Evolutionary conservation across 139 green algal species (phyloP).

Genomic region (Astrephomene gubernaculifera): DNA sequence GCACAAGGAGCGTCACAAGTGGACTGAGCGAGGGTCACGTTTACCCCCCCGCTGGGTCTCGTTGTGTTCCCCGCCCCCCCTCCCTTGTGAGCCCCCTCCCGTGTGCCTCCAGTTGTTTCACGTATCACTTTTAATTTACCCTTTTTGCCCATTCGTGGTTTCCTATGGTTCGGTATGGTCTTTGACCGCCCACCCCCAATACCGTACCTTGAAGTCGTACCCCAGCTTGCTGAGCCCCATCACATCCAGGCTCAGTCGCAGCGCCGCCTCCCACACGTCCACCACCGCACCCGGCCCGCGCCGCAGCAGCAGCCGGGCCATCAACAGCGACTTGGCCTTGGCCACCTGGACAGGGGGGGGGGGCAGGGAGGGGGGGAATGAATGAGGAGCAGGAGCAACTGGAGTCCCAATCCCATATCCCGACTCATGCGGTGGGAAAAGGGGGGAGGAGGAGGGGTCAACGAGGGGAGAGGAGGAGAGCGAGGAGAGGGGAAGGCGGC

Average conservation of each 20-base stretch:
- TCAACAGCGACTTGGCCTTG: conserved; percentile 39
- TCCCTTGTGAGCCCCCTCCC: too few relatives aligned
- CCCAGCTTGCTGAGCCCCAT: conserved; percentile 44
- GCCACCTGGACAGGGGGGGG: conserved; percentile 12
- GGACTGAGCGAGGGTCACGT: too few relatives aligned
- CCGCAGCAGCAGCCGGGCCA: neutral
- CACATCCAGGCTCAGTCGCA: conserved; percentile 40
- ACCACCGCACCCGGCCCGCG: conserved; percentile 26
- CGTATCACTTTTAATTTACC: too few relatives aligned
- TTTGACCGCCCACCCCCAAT: neutral
- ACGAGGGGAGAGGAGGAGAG: neutral
- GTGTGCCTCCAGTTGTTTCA: too few relatives aligned
- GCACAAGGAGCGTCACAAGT: too few relatives aligned
- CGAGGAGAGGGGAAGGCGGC: neutral
- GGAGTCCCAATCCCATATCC: too few relatives aligned
- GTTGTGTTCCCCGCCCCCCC: too few relatives aligned
- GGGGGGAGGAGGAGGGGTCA: neutral
- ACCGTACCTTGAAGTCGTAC: conserved; percentile 50
- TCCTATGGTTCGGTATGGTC: too few relatives aligned
- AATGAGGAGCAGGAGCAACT: too few relatives aligned
- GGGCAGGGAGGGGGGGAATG: neutral
- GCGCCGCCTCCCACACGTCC: conserved; percentile 24
- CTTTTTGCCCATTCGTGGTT: too few relatives aligned
- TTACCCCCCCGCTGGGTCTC: too few relatives aligned
- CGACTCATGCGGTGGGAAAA: too few relatives aligned